Conservation (phyloP, 371 early-diverging fungal genomes). For the Rozella allomycis region DNA sequence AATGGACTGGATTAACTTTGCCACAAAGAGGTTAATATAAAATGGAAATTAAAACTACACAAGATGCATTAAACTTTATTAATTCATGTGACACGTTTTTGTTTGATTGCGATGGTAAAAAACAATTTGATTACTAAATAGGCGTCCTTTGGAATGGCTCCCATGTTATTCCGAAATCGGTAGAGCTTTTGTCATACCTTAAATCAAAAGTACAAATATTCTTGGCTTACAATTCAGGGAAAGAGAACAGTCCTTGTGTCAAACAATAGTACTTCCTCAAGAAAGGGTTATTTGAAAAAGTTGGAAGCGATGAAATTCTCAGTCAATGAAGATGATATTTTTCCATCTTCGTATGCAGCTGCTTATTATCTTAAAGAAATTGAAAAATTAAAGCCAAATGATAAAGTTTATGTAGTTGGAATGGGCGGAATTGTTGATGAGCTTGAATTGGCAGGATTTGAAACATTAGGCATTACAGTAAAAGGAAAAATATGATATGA, state of each 20-base stretch:
- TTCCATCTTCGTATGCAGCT: constrained; percentile 79
- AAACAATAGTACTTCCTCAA: constrained; percentile 83
- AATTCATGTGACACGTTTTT: constrained; percentile 68
- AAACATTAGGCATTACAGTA: constrained; percentile 3
- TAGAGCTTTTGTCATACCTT: background rate
- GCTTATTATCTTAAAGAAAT: constrained; percentile 71
- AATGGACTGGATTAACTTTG: too few species aligned
- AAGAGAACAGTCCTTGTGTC: constrained; percentile 80
- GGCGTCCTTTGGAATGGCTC: constrained; percentile 80
- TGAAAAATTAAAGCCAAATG: constrained; percentile 48
- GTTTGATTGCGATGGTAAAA: constrained; percentile 83
- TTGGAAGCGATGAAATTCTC: constrained; percentile 16
- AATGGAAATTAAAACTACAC: too few species aligned
- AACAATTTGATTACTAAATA: constrained; percentile 6
- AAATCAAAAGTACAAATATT: background rate
- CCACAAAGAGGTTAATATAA: too few species aligned
- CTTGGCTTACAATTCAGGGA: constrained; percentile 14
- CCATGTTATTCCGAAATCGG: background rate
- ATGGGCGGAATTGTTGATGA: constrained; percentile 71
- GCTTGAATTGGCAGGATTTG: constrained; percentile 47
- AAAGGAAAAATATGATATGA: background rate
- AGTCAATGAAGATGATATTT: constrained; percentile 54
- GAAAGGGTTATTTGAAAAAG: constrained; percentile 51
- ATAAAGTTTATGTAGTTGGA: constrained; percentile 76
- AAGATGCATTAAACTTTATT: constrained; percentile 27